Evolutionary conservation across 2,329 filamentous ascomycete genomes (phyloP), one percentile per base, ranked within the genome.

Genomic region (Talaromyces sp.): DNA sequence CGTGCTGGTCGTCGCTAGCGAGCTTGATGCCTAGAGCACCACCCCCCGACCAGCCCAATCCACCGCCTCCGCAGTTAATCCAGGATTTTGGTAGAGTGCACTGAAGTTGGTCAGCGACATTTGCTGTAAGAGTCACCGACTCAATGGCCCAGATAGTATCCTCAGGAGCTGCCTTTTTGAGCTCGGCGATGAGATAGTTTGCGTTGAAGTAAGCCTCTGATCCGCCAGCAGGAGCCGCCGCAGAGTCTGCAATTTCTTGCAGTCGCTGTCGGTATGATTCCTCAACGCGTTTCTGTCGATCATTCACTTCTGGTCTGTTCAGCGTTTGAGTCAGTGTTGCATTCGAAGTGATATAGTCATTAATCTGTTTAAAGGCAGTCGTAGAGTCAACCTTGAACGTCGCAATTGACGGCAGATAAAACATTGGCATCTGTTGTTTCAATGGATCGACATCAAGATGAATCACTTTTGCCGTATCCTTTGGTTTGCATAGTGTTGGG

Each of bases 61-160:
- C 89, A 13, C 88, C 89, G 0, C 87, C 89, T 1, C 89, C 89
- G 68, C 89, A 92, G 70, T 91, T 92, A 66, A 93, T 84, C 87
- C 87, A 91, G 0, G 84, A 85, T 0, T 88, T 88, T 0, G 89
- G 89, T 0, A 84, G 67, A 0, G 80, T 85, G 2, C 84, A 81
- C 65, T 85, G 84, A 7, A 94, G 75, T 63, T 91, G 88, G 63
- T 94, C 88, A 25, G 84, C 80, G 0, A 91, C 84, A 28, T 85
- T 81, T 0, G 71, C 72, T 0, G 86, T 85, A 59, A 89, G 84
- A 0, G 89, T 94, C 0, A 94, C 89, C 0, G 89, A 85, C 73
- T 94, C 89, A 43, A 94, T 78, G 2, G 85, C 86, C 76, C 83
- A 93, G 60, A 93, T 88, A 0, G 89, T 89, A 63, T 88, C 84